Conservation (phyloP, 2,329 filamentous ascomycete genomes). For the Sphaerulina populicola region DNA sequence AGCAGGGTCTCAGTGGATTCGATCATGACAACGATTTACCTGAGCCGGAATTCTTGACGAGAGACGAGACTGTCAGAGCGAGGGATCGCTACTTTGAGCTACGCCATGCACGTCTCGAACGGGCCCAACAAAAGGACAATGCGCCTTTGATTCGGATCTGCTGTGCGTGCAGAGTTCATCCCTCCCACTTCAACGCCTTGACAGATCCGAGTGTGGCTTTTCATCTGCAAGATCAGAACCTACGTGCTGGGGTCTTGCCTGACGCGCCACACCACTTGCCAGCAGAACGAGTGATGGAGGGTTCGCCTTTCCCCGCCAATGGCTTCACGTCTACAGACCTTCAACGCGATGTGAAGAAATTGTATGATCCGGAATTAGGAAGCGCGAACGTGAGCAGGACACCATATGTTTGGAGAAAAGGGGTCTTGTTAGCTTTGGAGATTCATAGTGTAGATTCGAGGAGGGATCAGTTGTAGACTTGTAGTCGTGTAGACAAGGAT, state of each 20-base stretch:
- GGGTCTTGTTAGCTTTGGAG: conserved; percentile 19
- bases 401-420: conserved; percentile 23
- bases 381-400: conserved; percentile 27
- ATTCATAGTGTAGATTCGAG: conserved; percentile 20
- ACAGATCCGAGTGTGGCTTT: conserved; percentile 13
- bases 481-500: too few species aligned
- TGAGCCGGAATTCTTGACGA: not conserved
- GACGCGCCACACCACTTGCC: conserved; percentile 1
- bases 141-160: conserved; percentile 25
- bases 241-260: not conserved
- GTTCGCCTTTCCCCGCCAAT: conserved; percentile 20
- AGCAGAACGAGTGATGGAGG: conserved; percentile 18
- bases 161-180: conserved; percentile 27
- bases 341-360: conserved; percentile 17
- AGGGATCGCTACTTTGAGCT: conserved; percentile 4
- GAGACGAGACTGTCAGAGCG: not conserved
- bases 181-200: conserved; percentile 25
- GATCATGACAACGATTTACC: not conserved
- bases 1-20: conserved; percentile 2
- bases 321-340: conserved; percentile 28
- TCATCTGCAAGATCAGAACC: conserved; percentile 1
- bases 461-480: conserved; percentile 4
- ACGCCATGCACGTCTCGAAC: conserved; percentile 1
- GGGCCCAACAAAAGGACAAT: not conserved
- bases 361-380: conserved; percentile 23